Base-by-base conservation (phyloP, 495 filamentous ascomycete genomes). In the Endocarpon pusillum region DNA sequence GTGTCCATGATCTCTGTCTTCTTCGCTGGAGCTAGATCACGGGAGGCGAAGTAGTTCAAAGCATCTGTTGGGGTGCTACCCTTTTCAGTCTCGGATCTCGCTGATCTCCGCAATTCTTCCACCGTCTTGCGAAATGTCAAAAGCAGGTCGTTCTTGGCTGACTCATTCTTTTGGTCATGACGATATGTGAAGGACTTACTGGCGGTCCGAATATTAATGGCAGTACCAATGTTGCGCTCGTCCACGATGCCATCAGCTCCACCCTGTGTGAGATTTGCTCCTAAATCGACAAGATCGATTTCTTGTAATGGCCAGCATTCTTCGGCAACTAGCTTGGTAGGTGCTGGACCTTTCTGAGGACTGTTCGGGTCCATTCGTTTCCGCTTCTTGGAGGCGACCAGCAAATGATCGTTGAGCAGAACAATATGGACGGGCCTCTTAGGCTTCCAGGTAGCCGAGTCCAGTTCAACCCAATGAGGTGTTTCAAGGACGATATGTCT, bases 371-470 rank as follows among this genome's bases (percentile, higher is more conserved):
- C 85, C 2, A 72, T 62, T 35, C 85, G 78, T 50, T 83, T 81
- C 53, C 91, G 92, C 62, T 92, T 93, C 40, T 80, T 73, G 7
- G 80, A 78, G 0, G 91, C 89, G 24, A 99, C 63, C 15, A 99
- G 62, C 4, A 99, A 58, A 48, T 99, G 86, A 46, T 99, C 89
- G 48, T 99, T 99, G 3, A 99, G 66, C 33, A 99, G 58, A 26
- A 94, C 78, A 21, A 96, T 70, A 46, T 89, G 81, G 45, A 94
- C 81, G 11, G 82, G 68, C 12, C 85, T 64, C 33, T 79, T 60
- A 0, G 85, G 71, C 54, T 91, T 93, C 76, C 89, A 96, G 0
- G 89, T 99, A 11, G 89, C 89, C 30, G 86, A 85, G 53, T 99
- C 91, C 34, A 99, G 61, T 60, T 99, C 85, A 23, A 93, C 76